Conservation (phyloP, 176 grass and related monocot species). For the Lolium rigidum region DNA sequence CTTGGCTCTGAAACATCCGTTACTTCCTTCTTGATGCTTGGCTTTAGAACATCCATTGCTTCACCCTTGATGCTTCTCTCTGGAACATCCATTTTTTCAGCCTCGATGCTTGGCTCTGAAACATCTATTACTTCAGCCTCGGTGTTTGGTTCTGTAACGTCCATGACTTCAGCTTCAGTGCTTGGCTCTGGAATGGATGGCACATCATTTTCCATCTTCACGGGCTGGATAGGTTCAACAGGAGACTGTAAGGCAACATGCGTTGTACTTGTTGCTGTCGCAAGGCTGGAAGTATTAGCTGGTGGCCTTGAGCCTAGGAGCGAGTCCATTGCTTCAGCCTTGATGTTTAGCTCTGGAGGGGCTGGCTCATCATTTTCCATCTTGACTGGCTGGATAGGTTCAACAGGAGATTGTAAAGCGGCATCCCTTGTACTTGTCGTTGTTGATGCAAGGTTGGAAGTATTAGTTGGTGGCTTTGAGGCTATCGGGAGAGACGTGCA, state of each 20-base stretch:
- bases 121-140: constrained; percentile 28
- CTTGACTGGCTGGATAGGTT: not conserved
- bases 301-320: not conserved
- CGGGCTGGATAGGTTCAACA: constrained; percentile 8
- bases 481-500: not conserved
- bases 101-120: not conserved
- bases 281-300: not conserved
- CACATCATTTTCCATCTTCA: not conserved
- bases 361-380: constrained; percentile 2
- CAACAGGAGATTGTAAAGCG: constrained; percentile 16
- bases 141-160: constrained; percentile 33
- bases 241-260: not conserved
- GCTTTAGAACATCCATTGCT: not conserved
- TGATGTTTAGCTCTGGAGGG: constrained; percentile 28
- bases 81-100: not conserved
- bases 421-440: no score
- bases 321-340: constrained; percentile 26
- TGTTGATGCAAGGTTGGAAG: not conserved
- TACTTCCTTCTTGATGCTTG: not conserved
- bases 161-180: constrained; percentile 18
- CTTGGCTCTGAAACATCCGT: constrained; percentile 18
- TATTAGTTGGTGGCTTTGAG: constrained; percentile 5
- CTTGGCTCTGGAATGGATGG: constrained; percentile 30
- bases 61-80: constrained; percentile 21
- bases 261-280: not conserved